phyloP scores from a whole-genome alignment of 2,329 filamentous ascomycete genomes.

The Emergomyces orientalis region DNA sequence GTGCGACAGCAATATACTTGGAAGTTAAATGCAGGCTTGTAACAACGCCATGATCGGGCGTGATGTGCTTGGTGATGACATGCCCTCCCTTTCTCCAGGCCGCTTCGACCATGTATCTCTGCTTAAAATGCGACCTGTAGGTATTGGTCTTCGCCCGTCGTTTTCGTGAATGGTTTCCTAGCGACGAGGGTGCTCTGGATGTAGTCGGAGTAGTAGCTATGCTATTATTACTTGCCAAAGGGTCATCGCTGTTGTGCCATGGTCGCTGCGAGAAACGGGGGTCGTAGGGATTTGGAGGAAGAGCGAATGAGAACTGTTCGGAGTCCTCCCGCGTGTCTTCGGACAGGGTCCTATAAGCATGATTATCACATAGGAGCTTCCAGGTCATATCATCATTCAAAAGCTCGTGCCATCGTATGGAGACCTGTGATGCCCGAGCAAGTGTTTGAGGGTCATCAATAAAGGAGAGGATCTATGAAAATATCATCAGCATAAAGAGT shows the following conservation, averaged over 20 bases:
- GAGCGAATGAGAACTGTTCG: slow-evolving; percentile 24
- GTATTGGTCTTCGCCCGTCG: slow-evolving; percentile 60
- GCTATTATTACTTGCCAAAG: not conserved
- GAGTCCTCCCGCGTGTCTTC: slow-evolving; percentile 33
- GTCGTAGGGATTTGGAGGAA: slow-evolving; percentile 3
- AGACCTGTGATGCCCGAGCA: slow-evolving; percentile 91
- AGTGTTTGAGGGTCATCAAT: slow-evolving; percentile 94
- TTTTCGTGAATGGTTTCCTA: slow-evolving; percentile 23
- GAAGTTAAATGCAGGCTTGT: slow-evolving; percentile 89
- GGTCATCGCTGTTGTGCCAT: not conserved
- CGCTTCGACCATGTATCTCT: slow-evolving; percentile 91
- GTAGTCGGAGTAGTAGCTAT: not conserved
- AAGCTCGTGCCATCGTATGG: slow-evolving; percentile 82
- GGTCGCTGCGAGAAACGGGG: not conserved
- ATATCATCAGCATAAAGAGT: not conserved
- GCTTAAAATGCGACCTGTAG: slow-evolving; percentile 96
- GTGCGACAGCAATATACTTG: slow-evolving; percentile 93
- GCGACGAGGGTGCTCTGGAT: slow-evolving; percentile 1
- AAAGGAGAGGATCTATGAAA: slow-evolving; percentile 72
- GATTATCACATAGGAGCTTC: slow-evolving; percentile 95
- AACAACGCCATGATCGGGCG: slow-evolving; percentile 91
- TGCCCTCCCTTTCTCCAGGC: slow-evolving; percentile 91
- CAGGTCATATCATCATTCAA: slow-evolving; percentile 95
- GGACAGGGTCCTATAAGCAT: slow-evolving; percentile 64
- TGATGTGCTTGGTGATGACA: slow-evolving; percentile 77